Evolutionary conservation across 2,329 filamentous ascomycete genomes (phyloP).

Genomic region (Claviceps quebecensis): DNA sequence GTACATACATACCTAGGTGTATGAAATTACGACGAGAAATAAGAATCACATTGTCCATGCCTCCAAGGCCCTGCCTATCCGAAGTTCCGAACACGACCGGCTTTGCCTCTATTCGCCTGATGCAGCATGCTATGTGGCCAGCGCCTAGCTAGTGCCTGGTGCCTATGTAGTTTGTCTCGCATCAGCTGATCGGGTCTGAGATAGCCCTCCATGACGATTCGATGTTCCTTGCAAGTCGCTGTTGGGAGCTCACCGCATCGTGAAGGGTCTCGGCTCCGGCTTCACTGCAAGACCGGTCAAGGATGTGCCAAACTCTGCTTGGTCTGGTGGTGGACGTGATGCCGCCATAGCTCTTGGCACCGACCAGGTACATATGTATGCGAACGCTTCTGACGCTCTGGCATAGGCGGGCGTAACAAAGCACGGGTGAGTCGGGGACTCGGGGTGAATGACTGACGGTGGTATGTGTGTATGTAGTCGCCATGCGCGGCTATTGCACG

Average conservation of each 20-base stretch:
- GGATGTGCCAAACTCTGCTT: constrained; percentile 4
- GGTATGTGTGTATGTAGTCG: neutral
- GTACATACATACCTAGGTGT: too few species aligned
- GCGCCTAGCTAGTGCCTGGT: neutral
- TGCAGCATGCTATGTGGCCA: too few species aligned
- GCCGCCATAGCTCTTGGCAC: constrained; percentile 4
- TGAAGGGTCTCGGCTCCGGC: constrained; percentile 2
- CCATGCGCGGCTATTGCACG: constrained; percentile 1
- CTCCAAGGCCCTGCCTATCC: too few species aligned
- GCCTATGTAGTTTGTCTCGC: neutral
- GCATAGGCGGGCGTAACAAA: neutral
- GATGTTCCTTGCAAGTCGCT: neutral
- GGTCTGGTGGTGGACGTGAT: constrained; percentile 2
- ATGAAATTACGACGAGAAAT: too few species aligned
- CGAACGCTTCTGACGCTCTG: neutral
- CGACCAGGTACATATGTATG: constrained; percentile 1
- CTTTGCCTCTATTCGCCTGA: too few species aligned
- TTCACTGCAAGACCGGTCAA: neutral
- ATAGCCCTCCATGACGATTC: neutral
- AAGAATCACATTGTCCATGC: too few species aligned
- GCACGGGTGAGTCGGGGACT: neutral
- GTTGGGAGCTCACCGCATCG: constrained; percentile 4
- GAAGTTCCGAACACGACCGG: too few species aligned
- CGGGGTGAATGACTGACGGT: neutral
- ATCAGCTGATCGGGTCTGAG: neutral